Evolutionary conservation across 352 stramenopile species (phyloP), one percentile per base, ranked within the genome.

Genomic region (Peronospora belbahrii): DNA sequence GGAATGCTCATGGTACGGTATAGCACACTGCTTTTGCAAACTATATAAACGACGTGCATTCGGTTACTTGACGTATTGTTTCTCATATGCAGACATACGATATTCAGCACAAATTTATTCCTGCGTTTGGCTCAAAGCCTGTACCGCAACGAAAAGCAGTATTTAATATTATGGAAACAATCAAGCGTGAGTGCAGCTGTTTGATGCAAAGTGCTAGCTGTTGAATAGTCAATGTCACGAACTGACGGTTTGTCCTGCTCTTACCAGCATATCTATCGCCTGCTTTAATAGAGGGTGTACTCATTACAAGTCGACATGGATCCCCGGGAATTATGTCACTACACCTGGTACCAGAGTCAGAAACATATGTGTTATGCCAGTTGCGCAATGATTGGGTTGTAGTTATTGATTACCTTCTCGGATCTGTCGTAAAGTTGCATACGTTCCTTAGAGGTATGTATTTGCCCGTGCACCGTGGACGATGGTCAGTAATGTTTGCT

Each of bases 311-410:
- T 20, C 52, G 52, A 27, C 55, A 38, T 6, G 46, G 62, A 14
- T 62, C 49, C 15, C 50, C 59, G 42, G 68, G 62, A 9, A 56
- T 83, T 4, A 56, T 79, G 28, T 71, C 71, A 4, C 59, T 87
- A 27, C 66, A 58, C 2, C 47, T 71, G 4, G 14, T 64, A 2
- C 73, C 54, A 0, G 52, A 62, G 11, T 72, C 52, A 0, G 53
- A 49, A 9, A 71, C 60, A 0, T 64, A 82, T 35, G 44, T 86
- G 14, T 37, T 85, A 9, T 76, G 72, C 42, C 74, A 89, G 28
- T 53, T 89, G 5, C 68, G 71, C 6, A 89, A 86, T 30, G 74
- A 87, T 48, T 88, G 77, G 77, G 46, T 86, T 13, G 59, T 84
- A 15, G 53, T 81, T 8, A 32, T 85, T 3, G 77, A 88, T 40